Conservation (phyloP, 2,329 filamentous ascomycete genomes). For the Xylaria sp. region DNA sequence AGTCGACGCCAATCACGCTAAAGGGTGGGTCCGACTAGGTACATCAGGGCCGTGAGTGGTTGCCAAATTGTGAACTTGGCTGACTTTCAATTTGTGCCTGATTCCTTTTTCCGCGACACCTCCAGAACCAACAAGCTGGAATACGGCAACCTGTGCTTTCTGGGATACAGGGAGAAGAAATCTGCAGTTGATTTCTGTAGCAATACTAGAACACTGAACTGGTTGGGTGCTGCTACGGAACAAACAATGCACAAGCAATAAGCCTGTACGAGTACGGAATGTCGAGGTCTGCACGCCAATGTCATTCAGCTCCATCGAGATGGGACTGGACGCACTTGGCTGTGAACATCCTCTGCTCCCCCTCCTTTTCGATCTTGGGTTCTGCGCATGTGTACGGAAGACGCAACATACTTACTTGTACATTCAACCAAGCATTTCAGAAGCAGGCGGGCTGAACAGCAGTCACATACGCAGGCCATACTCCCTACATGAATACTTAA, state of each 20-base stretch:
- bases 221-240: no score
- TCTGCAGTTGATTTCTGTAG: no score
- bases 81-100: background rate
- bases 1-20: background rate
- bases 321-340: no score
- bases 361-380: background rate
- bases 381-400: background rate
- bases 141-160: background rate
- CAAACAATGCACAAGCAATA: no score
- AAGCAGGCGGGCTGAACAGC: background rate
- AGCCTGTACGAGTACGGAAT: no score
- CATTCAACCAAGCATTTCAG: background rate
- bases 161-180: background rate
- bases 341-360: background rate
- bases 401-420: background rate
- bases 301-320: no score
- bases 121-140: background rate
- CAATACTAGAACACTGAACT: no score
- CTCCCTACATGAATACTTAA: background rate
- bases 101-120: background rate
- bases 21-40: background rate
- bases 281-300: no score
- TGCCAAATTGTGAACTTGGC: background rate
- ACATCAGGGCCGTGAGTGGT: background rate
- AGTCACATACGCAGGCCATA: background rate